Percentiles rank a stretch among this genome's conserved stretches.
Conservation (phyloP, 352 stramenopile genomes). For the Thalassiosira exigua region DNA sequence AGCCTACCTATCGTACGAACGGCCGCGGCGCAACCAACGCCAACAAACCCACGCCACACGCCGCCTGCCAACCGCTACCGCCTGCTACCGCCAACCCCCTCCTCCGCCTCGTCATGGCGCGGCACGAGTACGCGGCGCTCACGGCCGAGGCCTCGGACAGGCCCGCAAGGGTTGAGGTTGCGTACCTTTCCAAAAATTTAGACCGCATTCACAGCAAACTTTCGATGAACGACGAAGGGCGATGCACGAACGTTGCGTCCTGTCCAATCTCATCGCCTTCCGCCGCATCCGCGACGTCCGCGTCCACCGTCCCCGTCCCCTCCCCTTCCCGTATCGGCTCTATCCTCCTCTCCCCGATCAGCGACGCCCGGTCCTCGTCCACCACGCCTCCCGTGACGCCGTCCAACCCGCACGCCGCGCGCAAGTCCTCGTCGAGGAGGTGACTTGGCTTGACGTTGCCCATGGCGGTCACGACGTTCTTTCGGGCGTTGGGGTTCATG, state of each 20-base stretch:
- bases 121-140: no score
- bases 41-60: no score
- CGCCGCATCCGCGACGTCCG: not conserved
- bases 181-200: no score
- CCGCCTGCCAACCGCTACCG: no score
- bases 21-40: no score
- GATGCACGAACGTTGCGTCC: not conserved
- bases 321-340: not conserved
- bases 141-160: no score
- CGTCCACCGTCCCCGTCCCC: not conserved
- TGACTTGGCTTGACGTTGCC: constrained; percentile 57
- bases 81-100: no score
- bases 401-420: constrained; percentile 57
- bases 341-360: constrained; percentile 16
- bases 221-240: constrained; percentile 18
- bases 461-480: constrained; percentile 58
- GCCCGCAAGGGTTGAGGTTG: no score
- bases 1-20: no score
- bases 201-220: constrained; percentile 13
- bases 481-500: constrained; percentile 57
- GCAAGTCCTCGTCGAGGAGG: constrained; percentile 56
- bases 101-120: no score
- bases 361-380: constrained; percentile 9
- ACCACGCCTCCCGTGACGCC: constrained; percentile 48
- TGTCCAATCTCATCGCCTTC: not conserved